Percentiles rank a stretch among this genome's conserved stretches.
These are phyloP conservation scores for Begonia loranthoides DNA, from an alignment of 306 rosid species.

Conservation along the genomic window DNA sequence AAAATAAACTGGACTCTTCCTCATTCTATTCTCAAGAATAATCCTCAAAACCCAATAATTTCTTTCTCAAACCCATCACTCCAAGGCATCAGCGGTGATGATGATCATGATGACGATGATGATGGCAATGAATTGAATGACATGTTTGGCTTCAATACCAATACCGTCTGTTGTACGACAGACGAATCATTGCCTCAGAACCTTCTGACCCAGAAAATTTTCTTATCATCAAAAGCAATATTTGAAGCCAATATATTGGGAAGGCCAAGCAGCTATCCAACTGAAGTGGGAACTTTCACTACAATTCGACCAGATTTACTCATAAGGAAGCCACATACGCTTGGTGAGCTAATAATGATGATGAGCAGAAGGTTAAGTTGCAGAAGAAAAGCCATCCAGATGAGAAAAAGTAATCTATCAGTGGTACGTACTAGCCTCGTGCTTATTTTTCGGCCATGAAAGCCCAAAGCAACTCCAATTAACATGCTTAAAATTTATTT, in stretches of 20 bases:
- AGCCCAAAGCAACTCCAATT: too few species aligned
- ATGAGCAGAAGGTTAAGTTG: not conserved
- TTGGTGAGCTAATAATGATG: not conserved
- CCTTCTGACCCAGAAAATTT: conserved; percentile 31
- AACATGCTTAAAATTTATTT: too few species aligned
- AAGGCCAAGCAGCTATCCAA: not conserved
- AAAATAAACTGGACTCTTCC: conserved; percentile 29
- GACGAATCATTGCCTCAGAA: conserved; percentile 19
- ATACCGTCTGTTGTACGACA: conserved; percentile 26
- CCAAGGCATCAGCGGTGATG: not conserved
- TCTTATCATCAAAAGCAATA: conserved; percentile 26
- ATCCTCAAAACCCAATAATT: conserved; percentile 5
- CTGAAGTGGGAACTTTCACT: not conserved
- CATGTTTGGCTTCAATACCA: conserved; percentile 9
- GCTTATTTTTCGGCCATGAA: not conserved
- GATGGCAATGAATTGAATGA: not conserved
- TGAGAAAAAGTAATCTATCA: not conserved
- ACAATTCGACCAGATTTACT: not conserved
- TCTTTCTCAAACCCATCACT: not conserved
- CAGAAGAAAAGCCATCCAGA: conserved; percentile 1
- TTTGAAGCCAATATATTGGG: conserved; percentile 22
- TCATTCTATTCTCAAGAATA: conserved; percentile 4
- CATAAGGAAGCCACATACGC: not conserved
- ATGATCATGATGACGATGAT: not conserved
- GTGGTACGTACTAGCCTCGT: not conserved